Evolutionary conservation across 441 rosid genomes (phyloP), one percentile per base, ranked within the genome.

Genomic region (Croton setiger): DNA sequence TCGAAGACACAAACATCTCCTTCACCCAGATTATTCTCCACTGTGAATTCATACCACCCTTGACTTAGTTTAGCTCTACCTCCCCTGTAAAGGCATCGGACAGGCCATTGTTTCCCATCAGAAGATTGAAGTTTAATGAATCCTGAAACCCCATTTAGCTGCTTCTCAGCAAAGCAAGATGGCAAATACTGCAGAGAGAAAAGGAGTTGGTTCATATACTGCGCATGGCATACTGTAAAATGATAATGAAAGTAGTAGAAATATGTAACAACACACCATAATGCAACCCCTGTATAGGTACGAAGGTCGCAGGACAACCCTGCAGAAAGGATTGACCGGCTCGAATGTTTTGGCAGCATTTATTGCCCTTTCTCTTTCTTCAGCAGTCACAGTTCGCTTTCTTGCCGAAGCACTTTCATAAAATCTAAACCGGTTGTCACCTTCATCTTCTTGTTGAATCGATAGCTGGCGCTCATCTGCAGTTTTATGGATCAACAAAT

Each of bases 361-460:
- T 69, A 95, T 78, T 48, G 96, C 97, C 67, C 92, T 80, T 72
- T 95, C 99, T 80, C 99, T 84, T 67, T 92, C 99, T 80, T 92
- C 98, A 68, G 96, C 89, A 21, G 98, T 89, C 73, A 89, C 95
- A 0, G 96, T 86, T 82, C 99, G 85, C 84, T 89, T 92, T 77
- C 99, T 84, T 1, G 95, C 93, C 47, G 97, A 90, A 71, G 99
- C 99, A 79, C 98, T 95, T 74, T 88, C 93, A 70, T 95, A 95
- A 80, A 91, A 89, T 81, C 89, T 88, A 71, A 80, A 85, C 44
- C 87, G 85, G 82, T 72, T 80, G 63, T 95, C 99, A 9, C 75
- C 80, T 11, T 87, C 95, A 61, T 77, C 93, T 61, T 79, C 84
- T 0, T 66, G 78, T 11, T 70, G 83, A 74, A 74, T 73, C 31